These are phyloP conservation scores for Calonectria ilicicola DNA, from an alignment of 2,329 filamentous ascomycete species.

Conservation along the genomic window DNA sequence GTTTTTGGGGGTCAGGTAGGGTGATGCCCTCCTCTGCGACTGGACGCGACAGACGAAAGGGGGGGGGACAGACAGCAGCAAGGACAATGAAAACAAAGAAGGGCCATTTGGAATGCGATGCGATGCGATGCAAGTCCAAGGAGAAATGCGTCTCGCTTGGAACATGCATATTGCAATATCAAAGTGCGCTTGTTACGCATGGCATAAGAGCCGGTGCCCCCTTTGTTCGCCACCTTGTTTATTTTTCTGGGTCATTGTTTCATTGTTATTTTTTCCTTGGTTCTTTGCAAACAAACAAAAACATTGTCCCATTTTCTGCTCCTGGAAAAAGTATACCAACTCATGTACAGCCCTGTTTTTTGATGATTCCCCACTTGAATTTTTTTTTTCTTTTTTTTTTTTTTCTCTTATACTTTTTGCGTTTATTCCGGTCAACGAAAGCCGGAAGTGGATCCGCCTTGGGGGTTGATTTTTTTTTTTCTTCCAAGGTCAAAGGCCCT, in stretches of 20 bases:
- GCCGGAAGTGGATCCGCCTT: neutral
- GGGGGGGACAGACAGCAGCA: neutral
- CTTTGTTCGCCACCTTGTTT: neutral
- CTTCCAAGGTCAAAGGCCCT: neutral
- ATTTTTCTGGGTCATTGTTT: constrained; percentile 7
- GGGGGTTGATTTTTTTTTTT: neutral
- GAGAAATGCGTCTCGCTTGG: neutral
- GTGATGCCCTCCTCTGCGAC: neutral
- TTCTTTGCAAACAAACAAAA: neutral
- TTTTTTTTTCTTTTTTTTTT: constrained; percentile 26
- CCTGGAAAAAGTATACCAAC: neutral
- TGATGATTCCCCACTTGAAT: constrained; percentile 27
- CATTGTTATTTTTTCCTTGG: neutral
- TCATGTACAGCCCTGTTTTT: constrained; percentile 15
- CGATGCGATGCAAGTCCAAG: neutral
- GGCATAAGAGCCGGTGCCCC: neutral
- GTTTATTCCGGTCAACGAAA: constrained; percentile 11
- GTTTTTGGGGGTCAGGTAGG: neutral
- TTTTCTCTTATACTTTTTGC: neutral
- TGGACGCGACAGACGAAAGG: no score
- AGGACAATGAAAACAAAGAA: neutral
- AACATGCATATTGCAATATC: neutral
- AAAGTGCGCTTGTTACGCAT: neutral
- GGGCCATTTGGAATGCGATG: neutral
- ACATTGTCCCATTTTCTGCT: neutral